Conservation (phyloP, 495 filamentous ascomycete species). For the Tuber microsphaerosporum region DNA sequence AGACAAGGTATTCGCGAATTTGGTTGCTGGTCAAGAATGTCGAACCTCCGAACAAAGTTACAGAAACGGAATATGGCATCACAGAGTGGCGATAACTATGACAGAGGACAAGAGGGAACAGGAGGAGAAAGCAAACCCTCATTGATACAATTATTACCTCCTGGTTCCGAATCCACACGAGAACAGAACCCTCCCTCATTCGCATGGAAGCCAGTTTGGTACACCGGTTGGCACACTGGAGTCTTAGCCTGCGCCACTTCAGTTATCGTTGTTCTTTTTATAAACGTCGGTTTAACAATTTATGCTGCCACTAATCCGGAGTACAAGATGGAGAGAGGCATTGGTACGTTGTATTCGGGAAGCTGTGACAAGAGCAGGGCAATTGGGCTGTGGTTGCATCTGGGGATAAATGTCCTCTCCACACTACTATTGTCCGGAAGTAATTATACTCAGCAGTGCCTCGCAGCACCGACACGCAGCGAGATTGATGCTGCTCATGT, state of each 20-base stretch:
- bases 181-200: background rate
- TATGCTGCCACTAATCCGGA: background rate
- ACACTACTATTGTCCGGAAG: too few relatives aligned
- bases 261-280: background rate
- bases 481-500: too few relatives aligned
- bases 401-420: background rate
- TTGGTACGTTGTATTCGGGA: conserved; percentile 7
- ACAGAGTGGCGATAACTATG: background rate
- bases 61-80: background rate
- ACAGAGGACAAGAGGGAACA: background rate
- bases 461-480: too few relatives aligned
- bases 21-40: background rate
- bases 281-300: conserved; percentile 4
- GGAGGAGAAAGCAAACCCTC: background rate
- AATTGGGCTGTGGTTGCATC: background rate
- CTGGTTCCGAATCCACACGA: background rate
- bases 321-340: background rate
- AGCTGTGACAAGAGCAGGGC: conserved; percentile 3
- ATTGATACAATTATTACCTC: background rate
- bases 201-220: background rate
- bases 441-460: too few relatives aligned
- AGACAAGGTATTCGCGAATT: background rate
- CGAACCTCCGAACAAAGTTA: background rate
- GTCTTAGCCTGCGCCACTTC: background rate
- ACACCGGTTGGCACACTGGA: conserved; percentile 5